Evolutionary conservation across 768 basidiomycete species (phyloP), one percentile per base, ranked within the genome.

Genomic region (Asterophora lycoperdoides): DNA sequence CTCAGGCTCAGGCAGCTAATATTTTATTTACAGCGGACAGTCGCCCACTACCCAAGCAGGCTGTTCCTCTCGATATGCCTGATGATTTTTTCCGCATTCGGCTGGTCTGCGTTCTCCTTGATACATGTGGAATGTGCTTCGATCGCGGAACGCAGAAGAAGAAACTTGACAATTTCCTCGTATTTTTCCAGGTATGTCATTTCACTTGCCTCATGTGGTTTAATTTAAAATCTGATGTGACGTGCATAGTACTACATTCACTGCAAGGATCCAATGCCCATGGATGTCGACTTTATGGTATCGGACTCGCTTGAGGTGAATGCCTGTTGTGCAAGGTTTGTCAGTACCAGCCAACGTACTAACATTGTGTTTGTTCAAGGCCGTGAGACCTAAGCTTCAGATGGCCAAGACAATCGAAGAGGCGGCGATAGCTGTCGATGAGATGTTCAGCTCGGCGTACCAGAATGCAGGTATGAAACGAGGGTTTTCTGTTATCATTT

Each of bases 251-350:
- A 93, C 50, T 99, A 98, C 64, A 74, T 89, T 13, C 75, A 85
- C n/a, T 90, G 89, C 72, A 99, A 99, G 68, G 78, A 84, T 38
- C 73, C 82, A 18, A 65, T 94, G n/a, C 86, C 96, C 0, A 94
- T 97, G 93, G 96, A 99, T 54, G 87, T 96, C 9, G 94, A 96
- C 45, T 99, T 98, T 68, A 95, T 97, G 92, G 66, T 96, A 6
- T 82, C 83, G 0, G 96, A 99, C 65, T 96, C 95, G 1, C 67
- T 99, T 8, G 94, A 98, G 71, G 92, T 92, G 55, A 56, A 69
- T 51, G 19, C 38, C 20, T 44, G 40, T 32, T 32, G 13, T 32
- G 9, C 2, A 41, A 17, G 23, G 3, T 34, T 36, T 36, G 8
- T 30, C 19, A n/a, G 40, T 8, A 7, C 41, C 3, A 5, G 35